These are phyloP conservation scores for Moesziomyces parantarcticus DNA, from an alignment of 1,284 basidiomycete genomes.

Conservation along the genomic window DNA sequence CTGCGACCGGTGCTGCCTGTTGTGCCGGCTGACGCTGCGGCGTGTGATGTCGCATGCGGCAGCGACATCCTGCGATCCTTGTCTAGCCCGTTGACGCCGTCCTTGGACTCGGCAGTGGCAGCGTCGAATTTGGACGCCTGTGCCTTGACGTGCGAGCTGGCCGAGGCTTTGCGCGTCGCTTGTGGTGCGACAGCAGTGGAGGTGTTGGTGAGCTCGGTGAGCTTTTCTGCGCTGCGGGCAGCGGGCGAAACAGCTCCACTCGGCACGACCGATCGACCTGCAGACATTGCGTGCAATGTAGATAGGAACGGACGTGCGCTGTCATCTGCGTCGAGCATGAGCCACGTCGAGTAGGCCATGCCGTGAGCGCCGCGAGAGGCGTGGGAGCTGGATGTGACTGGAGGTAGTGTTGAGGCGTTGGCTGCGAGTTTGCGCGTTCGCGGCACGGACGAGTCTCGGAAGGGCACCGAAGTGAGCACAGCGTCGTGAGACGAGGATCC, in stretches of 20 bases:
- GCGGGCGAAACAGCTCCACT: conserved; percentile 20
- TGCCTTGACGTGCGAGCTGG: conserved; percentile 14
- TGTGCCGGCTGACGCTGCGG: not conserved
- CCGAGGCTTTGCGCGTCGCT: not conserved
- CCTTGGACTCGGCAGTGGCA: conserved; percentile 3
- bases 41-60: conserved; percentile 10
- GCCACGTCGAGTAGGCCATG: conserved; percentile 21
- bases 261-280: not conserved
- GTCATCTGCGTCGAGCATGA: conserved; percentile 34
- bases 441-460: conserved; percentile 28
- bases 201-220: conserved; percentile 29
- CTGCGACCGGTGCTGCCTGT: conserved; percentile 12
- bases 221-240: conserved; percentile 24
- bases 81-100: conserved; percentile 4
- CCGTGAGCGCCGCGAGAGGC: not conserved
- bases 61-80: conserved; percentile 33
- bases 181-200: not conserved
- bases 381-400: not conserved
- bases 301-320: conserved; percentile 23
- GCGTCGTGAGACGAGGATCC: conserved; percentile 15
- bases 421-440: conserved; percentile 15
- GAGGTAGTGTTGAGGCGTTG: not conserved
- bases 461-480: conserved; percentile 32
- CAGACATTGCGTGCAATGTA: conserved; percentile 5
- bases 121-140: conserved; percentile 33